These are phyloP conservation scores for Trifolium pratense DNA, from an alignment of 306 rosid species.

Conservation along the genomic window DNA sequence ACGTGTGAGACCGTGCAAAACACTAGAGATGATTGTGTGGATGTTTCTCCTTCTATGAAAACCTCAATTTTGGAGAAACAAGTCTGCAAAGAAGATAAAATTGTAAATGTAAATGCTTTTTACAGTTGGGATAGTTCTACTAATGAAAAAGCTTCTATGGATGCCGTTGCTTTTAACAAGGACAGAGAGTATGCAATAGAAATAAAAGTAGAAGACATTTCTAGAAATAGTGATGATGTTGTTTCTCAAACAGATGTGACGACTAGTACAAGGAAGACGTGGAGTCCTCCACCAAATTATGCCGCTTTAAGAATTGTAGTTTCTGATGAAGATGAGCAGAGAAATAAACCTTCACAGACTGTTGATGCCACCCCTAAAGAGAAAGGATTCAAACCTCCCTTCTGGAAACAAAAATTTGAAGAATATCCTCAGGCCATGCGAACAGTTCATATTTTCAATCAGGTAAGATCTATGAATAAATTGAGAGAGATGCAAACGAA, in stretches of 20 bases:
- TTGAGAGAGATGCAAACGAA: slow-evolving; percentile 30
- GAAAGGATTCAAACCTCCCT: slow-evolving; percentile 65
- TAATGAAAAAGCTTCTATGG: slow-evolving; percentile 51
- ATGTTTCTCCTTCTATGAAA: slow-evolving; percentile 45
- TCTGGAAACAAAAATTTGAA: slow-evolving; percentile 70
- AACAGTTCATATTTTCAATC: slow-evolving; percentile 61
- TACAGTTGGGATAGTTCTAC: slow-evolving; percentile 43
- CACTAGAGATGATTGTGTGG: slow-evolving; percentile 49
- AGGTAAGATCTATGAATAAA: slow-evolving; percentile 55
- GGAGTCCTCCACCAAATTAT: slow-evolving; percentile 64
- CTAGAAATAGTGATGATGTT: slow-evolving; percentile 59
- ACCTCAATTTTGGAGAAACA: slow-evolving; percentile 46
- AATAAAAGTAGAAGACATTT: slow-evolving; percentile 53
- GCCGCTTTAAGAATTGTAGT: slow-evolving; percentile 69
- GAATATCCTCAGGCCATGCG: slow-evolving; percentile 65
- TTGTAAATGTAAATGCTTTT: slow-evolving; percentile 43
- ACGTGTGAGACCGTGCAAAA: slow-evolving; percentile 48
- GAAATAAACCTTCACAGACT: slow-evolving; percentile 38
- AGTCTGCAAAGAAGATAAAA: slow-evolving; percentile 47
- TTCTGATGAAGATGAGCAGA: slow-evolving; percentile 65
- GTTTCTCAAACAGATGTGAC: slow-evolving; percentile 71
- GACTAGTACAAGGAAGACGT: slow-evolving; percentile 68
- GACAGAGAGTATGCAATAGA: slow-evolving; percentile 51
- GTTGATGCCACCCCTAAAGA: slow-evolving; percentile 80
- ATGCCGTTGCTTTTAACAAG: slow-evolving; percentile 48